Base-by-base conservation (phyloP, 257 asterid genomes). In the Solanum bulbocastanum region DNA sequence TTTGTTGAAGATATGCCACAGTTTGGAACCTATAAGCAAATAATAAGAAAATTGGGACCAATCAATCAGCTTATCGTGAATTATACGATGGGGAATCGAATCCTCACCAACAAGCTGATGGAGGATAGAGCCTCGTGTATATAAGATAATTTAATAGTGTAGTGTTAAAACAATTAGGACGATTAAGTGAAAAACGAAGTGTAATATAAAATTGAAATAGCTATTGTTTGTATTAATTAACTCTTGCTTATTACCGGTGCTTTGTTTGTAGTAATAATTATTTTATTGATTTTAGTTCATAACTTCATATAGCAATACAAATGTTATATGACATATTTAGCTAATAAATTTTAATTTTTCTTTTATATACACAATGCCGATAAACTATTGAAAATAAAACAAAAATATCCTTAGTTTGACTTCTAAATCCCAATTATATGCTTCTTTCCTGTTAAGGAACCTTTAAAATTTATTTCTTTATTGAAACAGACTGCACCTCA, bases 1-100 rank as follows among this genome's bases (percentile, higher is more conserved):
- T 88, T 85, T 88, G 90, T 88, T 88, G 90, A 75, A 88, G 90
- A 49, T 88, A 85, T 76, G 90, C 90, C 2, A 85, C 39, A 12
- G 88, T 74, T 42, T 76, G 88, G 73, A 88, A 88, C 36, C 90
- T 88, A 49, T 49, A 75, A 60, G 36, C 13, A 36, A 86, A 10
- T 10, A 69, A 73, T 42, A 37, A 36, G 16, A 32, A 76, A 87
- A 87, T 12, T 30, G 22, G 5, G n/a, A 27, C 20, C 36, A 44
- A 86, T 39, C 14, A 36, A 36, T 73, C 30, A 73, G 84, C 72
- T 27, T 22, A 86, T 49, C 60, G 3, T 49, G 60, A 49, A 49
- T 16, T 15, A 15, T 49, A 49, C 15, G 60, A 5, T 49, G 60
- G 22, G 22, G 8, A 49, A 16, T 15, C 60, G 9, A 49, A 15